Percentiles rank a stretch among this genome's conserved stretches.
phyloP scores from a whole-genome alignment of 768 basidiomycete genomes.

The Termitomyces sp. region DNA sequence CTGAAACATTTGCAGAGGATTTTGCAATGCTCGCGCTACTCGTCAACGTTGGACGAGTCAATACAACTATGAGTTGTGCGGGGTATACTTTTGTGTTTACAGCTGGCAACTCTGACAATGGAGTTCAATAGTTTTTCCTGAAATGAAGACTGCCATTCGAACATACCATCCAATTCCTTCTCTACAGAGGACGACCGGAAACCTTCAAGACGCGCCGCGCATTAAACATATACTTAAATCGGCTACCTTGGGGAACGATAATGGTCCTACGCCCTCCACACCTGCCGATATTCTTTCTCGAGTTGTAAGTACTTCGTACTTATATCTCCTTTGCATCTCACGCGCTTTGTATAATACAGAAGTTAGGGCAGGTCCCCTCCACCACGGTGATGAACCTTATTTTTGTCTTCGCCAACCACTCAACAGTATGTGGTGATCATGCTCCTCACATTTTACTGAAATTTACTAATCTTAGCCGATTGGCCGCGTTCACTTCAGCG shows the following conservation, averaged over 20 bases:
- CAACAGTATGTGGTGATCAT: slow-evolving; percentile 35
- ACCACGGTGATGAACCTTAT: slow-evolving; percentile 70
- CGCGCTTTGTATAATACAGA: slow-evolving; percentile 20
- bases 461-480: slow-evolving; percentile 46
- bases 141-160: slow-evolving; percentile 74
- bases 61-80: slow-evolving; percentile 79
- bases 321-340: neutral
- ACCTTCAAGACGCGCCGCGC: slow-evolving; percentile 75
- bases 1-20: slow-evolving; percentile 55
- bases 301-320: slow-evolving; percentile 36
- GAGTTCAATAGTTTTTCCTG: slow-evolving; percentile 59
- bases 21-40: slow-evolving; percentile 74
- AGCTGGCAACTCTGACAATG: slow-evolving; percentile 1
- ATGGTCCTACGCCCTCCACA: slow-evolving; percentile 44
- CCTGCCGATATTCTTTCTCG: slow-evolving; percentile 55
- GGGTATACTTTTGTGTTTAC: slow-evolving; percentile 23
- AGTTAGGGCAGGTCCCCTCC: slow-evolving; percentile 52
- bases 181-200: slow-evolving; percentile 64
- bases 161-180: slow-evolving; percentile 78
- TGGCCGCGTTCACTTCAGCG: slow-evolving; percentile 64
- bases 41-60: slow-evolving; percentile 77
- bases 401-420: slow-evolving; percentile 64
- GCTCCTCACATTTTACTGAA: slow-evolving; percentile 3
- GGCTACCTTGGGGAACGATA: slow-evolving; percentile 44
- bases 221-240: slow-evolving; percentile 75